A percentile compares a stretch with the other conserved stretches of the same genome.
These are phyloP conservation scores for Cryptosporidium canis DNA, from an alignment of 169 alveolate species.

Conservation along the genomic window DNA sequence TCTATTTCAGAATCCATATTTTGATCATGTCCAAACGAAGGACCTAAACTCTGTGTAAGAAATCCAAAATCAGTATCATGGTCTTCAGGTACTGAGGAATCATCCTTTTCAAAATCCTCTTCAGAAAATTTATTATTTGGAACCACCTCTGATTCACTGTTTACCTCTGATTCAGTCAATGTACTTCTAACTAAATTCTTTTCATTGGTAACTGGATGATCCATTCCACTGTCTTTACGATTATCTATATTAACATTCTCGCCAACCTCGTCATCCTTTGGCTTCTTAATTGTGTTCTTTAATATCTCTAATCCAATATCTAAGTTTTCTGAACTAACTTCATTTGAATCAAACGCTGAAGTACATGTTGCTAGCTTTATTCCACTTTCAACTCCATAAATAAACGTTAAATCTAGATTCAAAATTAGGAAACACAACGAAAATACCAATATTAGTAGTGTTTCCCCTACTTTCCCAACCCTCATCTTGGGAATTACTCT, in stretches of 20 bases:
- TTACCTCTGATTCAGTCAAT: background rate
- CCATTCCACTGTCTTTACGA: background rate
- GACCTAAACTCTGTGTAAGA: constrained; percentile 50
- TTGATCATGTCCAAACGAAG: background rate
- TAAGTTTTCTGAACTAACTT: background rate
- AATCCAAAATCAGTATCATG: background rate
- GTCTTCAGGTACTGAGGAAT: background rate
- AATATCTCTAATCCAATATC: constrained; percentile 4
- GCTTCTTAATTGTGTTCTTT: background rate
- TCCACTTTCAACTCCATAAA: background rate
- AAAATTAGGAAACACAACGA: constrained; percentile 2
- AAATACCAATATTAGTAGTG: background rate
- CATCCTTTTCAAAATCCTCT: constrained; percentile 6
- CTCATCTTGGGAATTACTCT: constrained; percentile 11
- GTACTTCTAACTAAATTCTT: background rate
- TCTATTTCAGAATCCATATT: background rate
- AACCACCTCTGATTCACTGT: background rate
- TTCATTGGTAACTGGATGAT: no score
- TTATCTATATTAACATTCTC: background rate
- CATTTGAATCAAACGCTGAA: background rate
- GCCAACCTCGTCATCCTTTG: background rate
- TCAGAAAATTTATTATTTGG: background rate
- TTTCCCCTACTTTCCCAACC: background rate
- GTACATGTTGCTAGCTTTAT: background rate
- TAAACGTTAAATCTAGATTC: constrained; percentile 4